phyloP scores from a whole-genome alignment of 768 basidiomycete genomes.

The Podaxis sp. region DNA sequence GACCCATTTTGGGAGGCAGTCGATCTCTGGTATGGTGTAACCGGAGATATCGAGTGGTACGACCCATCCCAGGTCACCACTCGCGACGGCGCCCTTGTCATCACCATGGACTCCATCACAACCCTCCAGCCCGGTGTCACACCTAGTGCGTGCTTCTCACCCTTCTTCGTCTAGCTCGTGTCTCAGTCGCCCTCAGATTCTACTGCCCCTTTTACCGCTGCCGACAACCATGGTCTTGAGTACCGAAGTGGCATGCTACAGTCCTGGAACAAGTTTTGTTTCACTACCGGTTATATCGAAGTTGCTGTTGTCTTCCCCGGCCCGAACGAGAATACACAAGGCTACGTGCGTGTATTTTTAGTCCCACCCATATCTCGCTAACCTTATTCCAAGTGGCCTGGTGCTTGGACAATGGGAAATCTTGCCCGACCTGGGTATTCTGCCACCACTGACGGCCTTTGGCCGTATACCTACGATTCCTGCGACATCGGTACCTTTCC shows the following conservation, averaged over 20 bases:
- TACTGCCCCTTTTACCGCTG: conserved; percentile 45
- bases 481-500: conserved; percentile 80
- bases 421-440: conserved; percentile 79
- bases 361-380: background rate
- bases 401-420: conserved; percentile 89
- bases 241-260: conserved; percentile 82
- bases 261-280: conserved; percentile 91
- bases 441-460: conserved; percentile 77
- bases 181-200: conserved; percentile 27
- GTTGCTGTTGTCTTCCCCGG: conserved; percentile 61
- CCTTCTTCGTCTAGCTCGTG: background rate
- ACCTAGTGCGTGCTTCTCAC: conserved; percentile 23
- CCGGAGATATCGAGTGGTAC: conserved; percentile 76
- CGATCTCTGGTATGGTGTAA: conserved; percentile 72
- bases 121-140: conserved; percentile 33
- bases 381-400: conserved; percentile 64
- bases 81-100: conserved; percentile 60
- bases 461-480: conserved; percentile 76
- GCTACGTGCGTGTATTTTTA: conserved; percentile 40
- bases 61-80: conserved; percentile 69
- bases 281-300: conserved; percentile 80
- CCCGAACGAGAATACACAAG: conserved; percentile 47
- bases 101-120: conserved; percentile 57
- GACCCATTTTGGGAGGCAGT: conserved; percentile 74
- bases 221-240: conserved; percentile 53